Evolutionary conservation across 1,139 yeast species (phyloP), one percentile per base, ranked within the genome.

Genomic region (Geotrichum phurueaensis): DNA sequence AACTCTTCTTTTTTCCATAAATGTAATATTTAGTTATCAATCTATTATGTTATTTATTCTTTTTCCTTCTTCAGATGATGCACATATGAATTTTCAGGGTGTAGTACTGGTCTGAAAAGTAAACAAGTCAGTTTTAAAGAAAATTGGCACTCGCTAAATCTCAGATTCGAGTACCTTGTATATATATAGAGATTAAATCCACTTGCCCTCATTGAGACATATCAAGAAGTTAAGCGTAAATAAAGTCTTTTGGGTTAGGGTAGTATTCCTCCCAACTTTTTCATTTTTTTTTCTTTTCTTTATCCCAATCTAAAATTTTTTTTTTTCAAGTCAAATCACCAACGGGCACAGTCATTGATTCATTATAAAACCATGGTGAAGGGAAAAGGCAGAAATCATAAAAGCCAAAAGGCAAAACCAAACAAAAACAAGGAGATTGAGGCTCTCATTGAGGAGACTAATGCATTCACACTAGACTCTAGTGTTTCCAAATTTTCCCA

Each of bases 401-500:
- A 36, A 36, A 54, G 31, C 6, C 57, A 54, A 7, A 54, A 33
- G 52, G 57, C 33, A 13, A 47, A 33, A 22, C 5, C n/a, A 3
- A 48, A 27, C 43, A 47, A 23, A 22, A 43, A 54, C 22, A 54
- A 54, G 20, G 57, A 54, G 20, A 47, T 54, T 47, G 52, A 47
- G 45, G 47, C 45, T 10, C 23, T 54, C 9, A 36, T 25, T 20
- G 45, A 54, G 45, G 57, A 54, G 43, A 39, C 43, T 18, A 47
- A 45, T 13, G 51, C 48, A 23, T 54, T 54, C 45, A 51, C 15
- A n/a, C 61, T 22, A 78, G 80, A 65, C 67, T 27, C 60, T 3
- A 25, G 43, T 13, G 51, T 65, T 29, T 62, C 64, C 6, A 66
- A 67, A 52, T 76, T 76, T 62, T 67, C 68, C 3, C 94, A 94